Evolutionary conservation across 208 protist species (phyloP).

Genomic region (Leishmania gerbilli): DNA sequence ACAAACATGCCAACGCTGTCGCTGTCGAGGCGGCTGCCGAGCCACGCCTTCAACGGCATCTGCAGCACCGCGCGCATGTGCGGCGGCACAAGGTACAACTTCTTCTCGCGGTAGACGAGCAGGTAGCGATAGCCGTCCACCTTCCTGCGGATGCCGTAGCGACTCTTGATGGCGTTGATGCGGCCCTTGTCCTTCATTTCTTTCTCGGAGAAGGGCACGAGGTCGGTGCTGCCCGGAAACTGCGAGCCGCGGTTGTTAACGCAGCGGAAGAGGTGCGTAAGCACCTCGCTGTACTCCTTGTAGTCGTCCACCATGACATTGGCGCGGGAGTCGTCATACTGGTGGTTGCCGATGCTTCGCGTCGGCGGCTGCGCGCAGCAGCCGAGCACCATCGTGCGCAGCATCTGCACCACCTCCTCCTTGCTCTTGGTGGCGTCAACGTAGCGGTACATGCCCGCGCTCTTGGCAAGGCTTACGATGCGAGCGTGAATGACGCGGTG

Average conservation of each 20-base stretch:
- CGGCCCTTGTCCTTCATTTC: constrained; percentile 79
- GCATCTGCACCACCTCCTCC: constrained; percentile 65
- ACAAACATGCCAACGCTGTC: constrained; percentile 52
- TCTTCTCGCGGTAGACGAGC: constrained; percentile 33
- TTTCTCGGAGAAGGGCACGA: constrained; percentile 63
- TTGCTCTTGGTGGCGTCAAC: constrained; percentile 73
- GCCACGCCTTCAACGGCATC: constrained; percentile 61
- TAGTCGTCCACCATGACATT: constrained; percentile 73
- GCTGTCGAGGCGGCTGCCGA: constrained; percentile 47
- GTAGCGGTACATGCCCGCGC: constrained; percentile 73
- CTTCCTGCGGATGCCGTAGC: constrained; percentile 72
- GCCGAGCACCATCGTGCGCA: constrained; percentile 79
- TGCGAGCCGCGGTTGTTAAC: constrained; percentile 51
- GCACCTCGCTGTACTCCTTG: constrained; percentile 65
- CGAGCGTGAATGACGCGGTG: constrained; percentile 83
- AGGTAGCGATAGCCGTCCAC: constrained; percentile 66
- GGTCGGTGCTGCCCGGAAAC: constrained; percentile 59
- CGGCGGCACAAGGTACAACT: constrained; percentile 76
- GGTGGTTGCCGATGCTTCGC: constrained; percentile 54
- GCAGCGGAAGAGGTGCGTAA: constrained; percentile 64
- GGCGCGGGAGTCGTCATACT: constrained; percentile 62
- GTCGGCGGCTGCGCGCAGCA: constrained; percentile 77
- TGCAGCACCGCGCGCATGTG: constrained; percentile 79
- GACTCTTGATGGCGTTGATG: constrained; percentile 47
- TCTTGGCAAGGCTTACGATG: constrained; percentile 70